Evolutionary conservation across 805 yeast species (phyloP), one percentile per base, ranked within the genome.

Genomic region (Schwanniomyces sp.): DNA sequence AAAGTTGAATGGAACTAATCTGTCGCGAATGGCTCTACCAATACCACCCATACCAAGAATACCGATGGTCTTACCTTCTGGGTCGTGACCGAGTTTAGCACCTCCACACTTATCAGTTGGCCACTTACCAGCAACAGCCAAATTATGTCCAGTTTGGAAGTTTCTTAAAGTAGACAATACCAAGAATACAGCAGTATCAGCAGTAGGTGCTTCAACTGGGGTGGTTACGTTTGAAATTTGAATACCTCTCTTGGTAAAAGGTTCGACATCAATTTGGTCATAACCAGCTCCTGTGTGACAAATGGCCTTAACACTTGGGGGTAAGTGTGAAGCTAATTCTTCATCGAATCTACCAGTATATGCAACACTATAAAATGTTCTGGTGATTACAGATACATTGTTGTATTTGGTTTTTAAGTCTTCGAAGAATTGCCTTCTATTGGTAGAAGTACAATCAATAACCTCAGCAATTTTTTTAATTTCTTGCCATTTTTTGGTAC

Each of bases 11-110:
- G 92, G 91, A 53, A 69, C 67, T 52, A 88, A 74, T 56, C 92
- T 78, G 53, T 82, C 81, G 45, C 89, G 76, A 44, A 90, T 82
- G 27, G 88, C 87, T 49, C 91, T 80, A 41, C 96, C 96, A 67
- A 90, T 89, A 30, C 96, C 96, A 29, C 96, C 96, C 80, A 90
- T 77, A 12, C 96, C 96, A 44, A 86, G 72, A 46, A 90, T 83
- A 42, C 96, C 96, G 18, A 90, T 84, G 16, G 75, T 75, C 60
- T 85, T 85, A 7, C 88, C 89, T 52, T 75, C 82, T 14, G 95
- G 95, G 58, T 85, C 91, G 58, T 79, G 78, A 7, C 95, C 96
- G 41, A 82, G 66, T 7, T 82, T 77, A 0, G 84, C 78, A 2
- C 85, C 86, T 3, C 65, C 74, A 40, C 62, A 52, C 51, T 75